Percentiles rank a stretch among this genome's conserved stretches.
Evolutionary conservation across 2,329 filamentous ascomycete species (phyloP).

Genomic region (Ophiostoma piceae): DNA sequence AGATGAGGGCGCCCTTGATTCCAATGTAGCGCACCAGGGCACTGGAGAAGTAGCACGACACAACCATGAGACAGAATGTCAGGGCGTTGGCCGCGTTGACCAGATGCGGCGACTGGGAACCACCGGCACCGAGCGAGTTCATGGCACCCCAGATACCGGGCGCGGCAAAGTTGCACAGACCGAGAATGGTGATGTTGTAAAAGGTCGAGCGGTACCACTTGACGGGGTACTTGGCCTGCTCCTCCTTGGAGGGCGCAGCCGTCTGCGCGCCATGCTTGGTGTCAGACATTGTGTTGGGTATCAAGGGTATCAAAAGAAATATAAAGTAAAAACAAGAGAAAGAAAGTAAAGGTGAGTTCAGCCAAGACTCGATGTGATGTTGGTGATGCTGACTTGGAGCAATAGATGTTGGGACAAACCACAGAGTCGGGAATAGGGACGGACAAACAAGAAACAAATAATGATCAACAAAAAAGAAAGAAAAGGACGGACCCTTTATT

Average conservation of each 20-base stretch:
- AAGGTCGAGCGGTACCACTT: constrained; percentile 68
- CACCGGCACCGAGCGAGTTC: constrained; percentile 68
- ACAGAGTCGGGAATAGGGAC: not conserved
- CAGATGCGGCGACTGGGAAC: constrained; percentile 57
- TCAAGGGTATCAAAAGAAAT: not conserved
- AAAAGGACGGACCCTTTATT: not conserved
- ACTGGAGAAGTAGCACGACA: constrained; percentile 63
- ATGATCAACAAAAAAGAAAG: not conserved
- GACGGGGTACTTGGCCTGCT: constrained; percentile 22
- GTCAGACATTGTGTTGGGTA: constrained; percentile 14
- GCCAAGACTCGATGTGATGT: not conserved
- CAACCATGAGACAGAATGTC: constrained; percentile 58
- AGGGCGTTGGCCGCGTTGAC: constrained; percentile 67
- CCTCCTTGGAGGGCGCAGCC: constrained; percentile 22
- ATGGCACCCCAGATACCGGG: constrained; percentile 69
- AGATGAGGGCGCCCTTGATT: constrained; percentile 64
- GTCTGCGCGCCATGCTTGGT: constrained; percentile 17
- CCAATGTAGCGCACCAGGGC: constrained; percentile 60
- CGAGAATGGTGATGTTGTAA: constrained; percentile 67
- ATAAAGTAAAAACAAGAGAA: no score
- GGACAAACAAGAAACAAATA: not conserved
- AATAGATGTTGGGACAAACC: not conserved
- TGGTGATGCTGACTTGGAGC: not conserved
- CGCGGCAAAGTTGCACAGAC: constrained; percentile 64
- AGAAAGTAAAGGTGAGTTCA: not conserved